phyloP scores from a whole-genome alignment of 768 basidiomycete genomes.

The Auricularia heimuer region DNA sequence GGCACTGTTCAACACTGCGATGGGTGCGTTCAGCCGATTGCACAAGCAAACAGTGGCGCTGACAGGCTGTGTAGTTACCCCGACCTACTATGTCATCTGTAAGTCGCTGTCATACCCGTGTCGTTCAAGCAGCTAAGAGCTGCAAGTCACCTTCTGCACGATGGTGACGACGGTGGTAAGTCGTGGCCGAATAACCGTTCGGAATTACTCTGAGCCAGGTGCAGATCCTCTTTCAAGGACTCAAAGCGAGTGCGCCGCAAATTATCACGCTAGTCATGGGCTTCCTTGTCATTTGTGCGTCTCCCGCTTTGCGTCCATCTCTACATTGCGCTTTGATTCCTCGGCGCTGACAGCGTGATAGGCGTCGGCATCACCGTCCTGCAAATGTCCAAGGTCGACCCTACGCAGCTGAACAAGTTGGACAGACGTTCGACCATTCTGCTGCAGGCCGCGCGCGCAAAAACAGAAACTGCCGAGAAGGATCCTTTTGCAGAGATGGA shows the following conservation, averaged over 20 bases:
- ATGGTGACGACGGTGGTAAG: constrained; percentile 74
- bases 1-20: constrained; percentile 52
- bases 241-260: constrained; percentile 61
- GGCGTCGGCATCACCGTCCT: constrained; percentile 83
- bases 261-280: constrained; percentile 89
- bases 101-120: constrained; percentile 18
- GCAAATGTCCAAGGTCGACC: constrained; percentile 94
- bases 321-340: too few species aligned
- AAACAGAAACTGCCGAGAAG: constrained; percentile 62
- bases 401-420: constrained; percentile 61
- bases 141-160: constrained; percentile 68
- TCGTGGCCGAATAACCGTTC: constrained; percentile 5
- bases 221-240: constrained; percentile 82
- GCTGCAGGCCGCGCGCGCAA: constrained; percentile 69
- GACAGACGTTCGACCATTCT: constrained; percentile 87
- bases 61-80: constrained; percentile 46
- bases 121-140: background rate
- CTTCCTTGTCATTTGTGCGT: constrained; percentile 72
- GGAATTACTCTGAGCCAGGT: background rate
- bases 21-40: background rate
- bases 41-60: background rate
- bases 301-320: background rate
- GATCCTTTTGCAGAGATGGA: constrained; percentile 57
- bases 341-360: constrained; percentile 6
- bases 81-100: constrained; percentile 83